These are phyloP conservation scores for Gremmenia infestans DNA, from an alignment of 2,329 filamentous ascomycete genomes.

Conservation along the genomic window DNA sequence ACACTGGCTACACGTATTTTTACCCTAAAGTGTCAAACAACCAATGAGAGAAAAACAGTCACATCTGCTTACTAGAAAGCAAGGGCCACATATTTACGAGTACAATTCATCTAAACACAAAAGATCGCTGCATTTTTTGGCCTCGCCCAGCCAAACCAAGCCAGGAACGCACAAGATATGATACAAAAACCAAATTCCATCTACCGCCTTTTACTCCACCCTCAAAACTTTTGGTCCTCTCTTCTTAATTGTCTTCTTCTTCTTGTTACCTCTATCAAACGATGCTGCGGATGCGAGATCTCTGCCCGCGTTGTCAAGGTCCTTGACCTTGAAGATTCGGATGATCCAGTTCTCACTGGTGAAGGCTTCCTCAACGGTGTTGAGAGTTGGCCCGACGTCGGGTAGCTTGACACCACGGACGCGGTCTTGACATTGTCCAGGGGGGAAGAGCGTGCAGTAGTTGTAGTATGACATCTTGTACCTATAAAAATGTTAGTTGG, in stretches of 20 bases:
- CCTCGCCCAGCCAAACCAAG: conserved; percentile 6
- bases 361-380: conserved; percentile 91
- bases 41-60: not conserved
- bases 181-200: conserved; percentile 22
- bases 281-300: conserved; percentile 68
- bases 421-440: conserved; percentile 83
- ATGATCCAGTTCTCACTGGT: conserved; percentile 99
- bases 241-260: conserved; percentile 71
- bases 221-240: conserved; percentile 66
- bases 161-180: conserved; percentile 24
- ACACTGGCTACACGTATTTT: no score
- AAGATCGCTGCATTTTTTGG: conserved; percentile 19
- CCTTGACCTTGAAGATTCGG: conserved; percentile 99
- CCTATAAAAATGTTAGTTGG: conserved; percentile 46
- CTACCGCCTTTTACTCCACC: conserved; percentile 53
- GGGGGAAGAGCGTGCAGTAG: conserved; percentile 85
- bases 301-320: conserved; percentile 90
- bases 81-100: conserved; percentile 18
- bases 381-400: conserved; percentile 78
- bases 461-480: conserved; percentile 99
- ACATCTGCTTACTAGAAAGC: conserved; percentile 15
- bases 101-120: conserved; percentile 28
- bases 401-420: conserved; percentile 79
- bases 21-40: not conserved
- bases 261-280: conserved; percentile 77